A percentile compares a stretch with the other conserved stretches of the same genome.
phyloP scores from a whole-genome alignment of 163 green algal genomes.

The Scenedesmus sp. region DNA sequence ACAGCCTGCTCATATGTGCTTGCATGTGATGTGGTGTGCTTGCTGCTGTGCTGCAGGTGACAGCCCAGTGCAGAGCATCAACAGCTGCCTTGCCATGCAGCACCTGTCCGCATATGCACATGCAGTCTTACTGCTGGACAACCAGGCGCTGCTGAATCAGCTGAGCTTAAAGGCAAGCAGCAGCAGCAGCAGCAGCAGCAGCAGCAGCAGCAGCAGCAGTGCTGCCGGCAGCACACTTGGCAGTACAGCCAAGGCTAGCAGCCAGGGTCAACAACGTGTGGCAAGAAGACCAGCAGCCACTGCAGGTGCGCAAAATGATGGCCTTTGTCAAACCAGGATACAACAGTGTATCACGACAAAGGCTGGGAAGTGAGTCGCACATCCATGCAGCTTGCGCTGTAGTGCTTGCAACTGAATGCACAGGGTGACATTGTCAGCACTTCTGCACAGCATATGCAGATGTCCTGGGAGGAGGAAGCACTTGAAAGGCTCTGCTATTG shows the following conservation, averaged over 20 bases:
- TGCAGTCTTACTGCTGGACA: conserved; percentile 38
- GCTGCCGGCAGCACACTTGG: neutral
- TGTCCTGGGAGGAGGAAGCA: too few relatives aligned
- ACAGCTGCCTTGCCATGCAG: conserved; percentile 36
- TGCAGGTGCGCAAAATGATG: neutral
- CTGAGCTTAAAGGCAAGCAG: neutral
- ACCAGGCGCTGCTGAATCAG: conserved; percentile 30
- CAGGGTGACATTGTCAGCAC: too few relatives aligned
- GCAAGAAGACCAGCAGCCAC: neutral
- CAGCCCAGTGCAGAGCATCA: conserved; percentile 43
- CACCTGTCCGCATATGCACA: conserved; percentile 24
- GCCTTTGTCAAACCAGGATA: too few relatives aligned
- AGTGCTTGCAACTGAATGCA: too few relatives aligned
- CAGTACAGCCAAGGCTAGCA: neutral
- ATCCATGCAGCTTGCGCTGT: too few relatives aligned
- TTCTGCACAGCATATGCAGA: too few relatives aligned
- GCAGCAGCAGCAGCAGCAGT: neutral
- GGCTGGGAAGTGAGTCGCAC: too few relatives aligned
- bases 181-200: too few relatives aligned
- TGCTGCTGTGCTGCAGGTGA: conserved; percentile 5
- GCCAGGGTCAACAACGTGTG: neutral
- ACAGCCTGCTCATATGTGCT: neutral
- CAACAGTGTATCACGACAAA: too few relatives aligned
- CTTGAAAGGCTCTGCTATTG: neutral
- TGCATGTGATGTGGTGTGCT: neutral